These are phyloP conservation scores for Spergularia bocconei DNA, from an alignment of 148 eudicot species.

Conservation along the genomic window DNA sequence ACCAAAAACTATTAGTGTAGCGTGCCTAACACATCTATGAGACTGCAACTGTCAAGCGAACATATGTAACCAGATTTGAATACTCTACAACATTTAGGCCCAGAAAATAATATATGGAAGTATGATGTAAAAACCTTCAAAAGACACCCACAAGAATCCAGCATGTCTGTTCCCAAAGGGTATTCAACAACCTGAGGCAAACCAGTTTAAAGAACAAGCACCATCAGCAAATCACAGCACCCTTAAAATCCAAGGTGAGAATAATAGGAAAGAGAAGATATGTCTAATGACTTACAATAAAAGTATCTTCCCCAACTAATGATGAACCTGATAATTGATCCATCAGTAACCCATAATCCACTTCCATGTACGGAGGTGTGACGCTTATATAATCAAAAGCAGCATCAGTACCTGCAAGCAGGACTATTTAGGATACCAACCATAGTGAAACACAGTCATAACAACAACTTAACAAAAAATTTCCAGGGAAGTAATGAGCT, in stretches of 20 bases:
- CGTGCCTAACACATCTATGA: too few relatives aligned
- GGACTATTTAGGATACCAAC: neutral
- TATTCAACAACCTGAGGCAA: conserved; percentile 74
- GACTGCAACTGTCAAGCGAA: neutral
- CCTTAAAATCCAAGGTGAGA: neutral
- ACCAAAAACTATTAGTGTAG: too few relatives aligned
- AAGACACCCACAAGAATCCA: conserved; percentile 76
- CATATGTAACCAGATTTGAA: neutral
- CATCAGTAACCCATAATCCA: conserved; percentile 81
- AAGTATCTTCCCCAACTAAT: conserved; percentile 72
- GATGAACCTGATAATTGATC: conserved; percentile 65
- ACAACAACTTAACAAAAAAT: too few relatives aligned
- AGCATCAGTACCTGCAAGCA: conserved; percentile 56
- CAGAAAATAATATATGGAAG: neutral
- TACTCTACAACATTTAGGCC: conserved; percentile 1
- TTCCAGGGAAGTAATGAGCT: too few relatives aligned
- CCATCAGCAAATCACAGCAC: neutral
- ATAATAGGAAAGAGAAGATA: neutral
- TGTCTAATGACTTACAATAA: conserved; percentile 55
- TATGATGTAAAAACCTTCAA: conserved; percentile 49
- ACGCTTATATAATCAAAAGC: conserved; percentile 84
- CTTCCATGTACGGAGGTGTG: conserved; percentile 86
- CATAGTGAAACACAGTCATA: neutral
- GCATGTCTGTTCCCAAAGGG: conserved; percentile 73
- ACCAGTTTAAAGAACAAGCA: conserved; percentile 10